Base-by-base conservation (phyloP, 441 rosid species). In the Populus trichocarpa region DNA sequence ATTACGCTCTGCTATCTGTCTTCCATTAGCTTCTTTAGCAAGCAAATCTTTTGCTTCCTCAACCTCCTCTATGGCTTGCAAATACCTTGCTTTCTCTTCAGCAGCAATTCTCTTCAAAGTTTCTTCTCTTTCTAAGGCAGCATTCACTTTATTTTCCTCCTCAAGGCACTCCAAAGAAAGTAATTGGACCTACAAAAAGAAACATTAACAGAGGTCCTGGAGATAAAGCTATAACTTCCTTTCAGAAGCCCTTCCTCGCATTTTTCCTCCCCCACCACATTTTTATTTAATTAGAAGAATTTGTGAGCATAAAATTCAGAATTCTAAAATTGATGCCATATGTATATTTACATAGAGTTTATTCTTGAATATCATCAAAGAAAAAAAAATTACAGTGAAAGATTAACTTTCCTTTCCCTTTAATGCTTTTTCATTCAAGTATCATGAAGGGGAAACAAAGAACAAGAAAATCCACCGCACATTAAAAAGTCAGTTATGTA, bases 1-100 rank as follows among this genome's bases (percentile, higher is more conserved):
- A 79, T 88, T 88, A 72, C 87, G 79, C 86, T 92, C 97, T 63
- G 97, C 98, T 78, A 89, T 72, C 86, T 92, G 84, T 82, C 95
- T 92, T 81, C 84, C 89, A 74, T 83, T 83, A 76, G 80, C 83
- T 85, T 90, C 97, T 73, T 85, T 88, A 69, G 88, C 92, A 72
- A 93, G 87, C 85, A 90, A 78, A 53, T 77, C 32, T 80, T 90
- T 93, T 71, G 96, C 97, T 50, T 87, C 90, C 78, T 92, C 94
- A 46, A 89, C 86, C 82, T 90, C 96, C 84, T 84, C 88, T 67
- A 84, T 81, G 67, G 93, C 92, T 84, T 84, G 86, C 75, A 90
- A 72, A 83, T 88, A 83, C 76, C 87, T 91, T 69, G 77, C 91
- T 85, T 86, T 95, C 90, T 87, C 92, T 84, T 90, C 90, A 33